Conservation (phyloP, 2,329 filamentous ascomycete species). For the Diaporthe caulivora region DNA sequence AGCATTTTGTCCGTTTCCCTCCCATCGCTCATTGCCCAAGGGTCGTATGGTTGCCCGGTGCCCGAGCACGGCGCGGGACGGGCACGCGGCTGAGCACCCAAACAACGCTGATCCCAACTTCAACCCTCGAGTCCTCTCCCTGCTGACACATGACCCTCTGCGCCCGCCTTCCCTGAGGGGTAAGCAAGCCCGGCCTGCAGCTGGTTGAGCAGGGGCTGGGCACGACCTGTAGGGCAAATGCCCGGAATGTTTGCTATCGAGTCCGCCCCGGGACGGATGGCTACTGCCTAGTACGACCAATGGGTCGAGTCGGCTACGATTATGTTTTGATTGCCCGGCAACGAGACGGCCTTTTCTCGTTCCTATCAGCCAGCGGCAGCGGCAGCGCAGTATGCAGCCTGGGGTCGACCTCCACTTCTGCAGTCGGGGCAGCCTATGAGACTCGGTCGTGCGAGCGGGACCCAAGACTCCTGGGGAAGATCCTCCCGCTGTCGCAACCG, state of each 20-base stretch:
- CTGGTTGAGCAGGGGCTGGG: background rate
- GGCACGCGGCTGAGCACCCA: slow-evolving; percentile 20
- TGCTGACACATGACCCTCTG: slow-evolving; percentile 22
- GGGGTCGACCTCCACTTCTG: slow-evolving; percentile 25
- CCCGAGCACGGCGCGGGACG: slow-evolving; percentile 9
- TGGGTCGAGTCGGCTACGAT: background rate
- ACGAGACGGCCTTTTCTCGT: background rate
- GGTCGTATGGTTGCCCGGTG: slow-evolving; percentile 4
- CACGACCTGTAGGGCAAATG: background rate
- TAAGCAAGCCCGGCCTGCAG: background rate
- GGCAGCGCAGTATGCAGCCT: slow-evolving; percentile 11
- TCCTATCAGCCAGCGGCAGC: background rate
- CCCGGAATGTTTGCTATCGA: slow-evolving; percentile 13
- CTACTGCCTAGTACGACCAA: background rate
- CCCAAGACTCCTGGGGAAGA: slow-evolving; percentile 29
- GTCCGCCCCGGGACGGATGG: background rate
- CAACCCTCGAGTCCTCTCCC: background rate
- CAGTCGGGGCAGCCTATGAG: slow-evolving; percentile 4
- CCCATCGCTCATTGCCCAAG: background rate
- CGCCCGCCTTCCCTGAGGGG: background rate
- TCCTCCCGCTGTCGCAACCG: slow-evolving; percentile 26
- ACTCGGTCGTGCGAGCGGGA: background rate
- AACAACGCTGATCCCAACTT: slow-evolving; percentile 26
- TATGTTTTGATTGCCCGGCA: background rate
- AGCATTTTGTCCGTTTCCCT: slow-evolving; percentile 13